These are phyloP conservation scores for Pichia sp. DNA, from an alignment of 1,139 yeast genomes.

Conservation along the genomic window DNA sequence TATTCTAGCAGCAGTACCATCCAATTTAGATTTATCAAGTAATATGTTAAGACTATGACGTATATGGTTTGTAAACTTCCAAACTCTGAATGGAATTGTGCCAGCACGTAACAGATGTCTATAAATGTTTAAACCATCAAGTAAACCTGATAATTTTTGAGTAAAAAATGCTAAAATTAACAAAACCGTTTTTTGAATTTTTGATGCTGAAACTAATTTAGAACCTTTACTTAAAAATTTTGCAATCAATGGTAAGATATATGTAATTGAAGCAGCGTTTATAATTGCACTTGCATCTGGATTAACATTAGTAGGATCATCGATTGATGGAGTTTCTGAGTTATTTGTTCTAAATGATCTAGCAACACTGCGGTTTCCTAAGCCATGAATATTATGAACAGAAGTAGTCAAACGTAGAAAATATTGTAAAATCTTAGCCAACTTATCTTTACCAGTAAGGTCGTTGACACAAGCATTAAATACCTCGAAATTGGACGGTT, in stretches of 20 bases:
- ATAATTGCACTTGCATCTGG: background rate
- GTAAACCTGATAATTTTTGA: constrained; percentile 39
- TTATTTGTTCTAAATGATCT: background rate
- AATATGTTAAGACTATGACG: constrained; percentile 10
- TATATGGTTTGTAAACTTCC: constrained; percentile 21
- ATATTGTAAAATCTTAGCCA: constrained; percentile 61
- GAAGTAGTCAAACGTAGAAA: constrained; percentile 35
- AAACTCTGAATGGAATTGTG: constrained; percentile 55
- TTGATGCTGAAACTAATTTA: background rate
- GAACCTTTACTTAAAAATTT: background rate
- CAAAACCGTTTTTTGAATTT: background rate
- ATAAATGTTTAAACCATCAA: constrained; percentile 49
- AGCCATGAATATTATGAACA: constrained; percentile 6
- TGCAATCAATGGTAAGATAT: background rate
- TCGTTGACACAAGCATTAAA: constrained; percentile 44
- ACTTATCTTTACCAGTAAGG: constrained; percentile 62
- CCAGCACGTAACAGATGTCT: constrained; percentile 70
- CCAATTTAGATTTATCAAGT: constrained; percentile 7
- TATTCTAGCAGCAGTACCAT: constrained; percentile 14
- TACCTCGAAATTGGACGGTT: constrained; percentile 34
- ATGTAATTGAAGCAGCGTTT: background rate
- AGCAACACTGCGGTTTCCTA: constrained; percentile 6
- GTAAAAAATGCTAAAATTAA: constrained; percentile 25
- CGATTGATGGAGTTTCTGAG: background rate
- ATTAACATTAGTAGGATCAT: background rate